These are phyloP conservation scores for Candida insectalens DNA, from an alignment of 805 yeast genomes.

Conservation along the genomic window DNA sequence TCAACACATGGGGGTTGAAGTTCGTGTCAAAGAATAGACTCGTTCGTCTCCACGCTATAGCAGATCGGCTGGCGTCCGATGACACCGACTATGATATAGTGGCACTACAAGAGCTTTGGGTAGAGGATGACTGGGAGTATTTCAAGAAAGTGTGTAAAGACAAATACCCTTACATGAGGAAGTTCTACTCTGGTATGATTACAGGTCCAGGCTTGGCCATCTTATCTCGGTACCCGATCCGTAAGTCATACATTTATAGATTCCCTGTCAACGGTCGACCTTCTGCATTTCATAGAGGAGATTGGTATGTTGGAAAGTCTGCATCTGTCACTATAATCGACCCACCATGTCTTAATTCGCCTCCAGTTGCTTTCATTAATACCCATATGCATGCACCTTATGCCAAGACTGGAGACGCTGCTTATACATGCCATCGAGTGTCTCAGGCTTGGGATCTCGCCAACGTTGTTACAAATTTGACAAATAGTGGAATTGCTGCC, in stretches of 20 bases:
- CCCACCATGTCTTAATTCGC: slow-evolving; percentile 35
- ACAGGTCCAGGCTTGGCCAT: slow-evolving; percentile 92
- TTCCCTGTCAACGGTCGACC: slow-evolving; percentile 94
- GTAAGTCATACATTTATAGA: slow-evolving; percentile 64
- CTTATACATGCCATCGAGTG: slow-evolving; percentile 82
- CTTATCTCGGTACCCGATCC: slow-evolving; percentile 76
- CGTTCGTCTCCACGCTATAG: slow-evolving; percentile 64
- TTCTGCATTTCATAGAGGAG: slow-evolving; percentile 88
- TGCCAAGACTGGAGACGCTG: slow-evolving; percentile 71
- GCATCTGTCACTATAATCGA: slow-evolving; percentile 63
- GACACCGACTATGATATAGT: slow-evolving; percentile 61
- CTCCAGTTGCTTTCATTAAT: slow-evolving; percentile 70
- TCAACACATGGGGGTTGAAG: slow-evolving; percentile 87
- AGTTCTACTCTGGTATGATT: slow-evolving; percentile 74
- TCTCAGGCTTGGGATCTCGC: slow-evolving; percentile 96
- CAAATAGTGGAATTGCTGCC: slow-evolving; percentile 71
- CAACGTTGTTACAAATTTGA: slow-evolving; percentile 48
- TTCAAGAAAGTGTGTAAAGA: slow-evolving; percentile 35
- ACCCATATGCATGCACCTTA: slow-evolving; percentile 99
- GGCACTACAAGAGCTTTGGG: slow-evolving; percentile 96
- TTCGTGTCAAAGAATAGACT: slow-evolving; percentile 64
- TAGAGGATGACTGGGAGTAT: slow-evolving; percentile 70
- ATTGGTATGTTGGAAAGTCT: slow-evolving; percentile 94
- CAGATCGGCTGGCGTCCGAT: slow-evolving; percentile 40
- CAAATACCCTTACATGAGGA: slow-evolving; percentile 53